phyloP scores from a whole-genome alignment of 139 green algal genomes.

The Chlamydomonas asymmetrica region DNA sequence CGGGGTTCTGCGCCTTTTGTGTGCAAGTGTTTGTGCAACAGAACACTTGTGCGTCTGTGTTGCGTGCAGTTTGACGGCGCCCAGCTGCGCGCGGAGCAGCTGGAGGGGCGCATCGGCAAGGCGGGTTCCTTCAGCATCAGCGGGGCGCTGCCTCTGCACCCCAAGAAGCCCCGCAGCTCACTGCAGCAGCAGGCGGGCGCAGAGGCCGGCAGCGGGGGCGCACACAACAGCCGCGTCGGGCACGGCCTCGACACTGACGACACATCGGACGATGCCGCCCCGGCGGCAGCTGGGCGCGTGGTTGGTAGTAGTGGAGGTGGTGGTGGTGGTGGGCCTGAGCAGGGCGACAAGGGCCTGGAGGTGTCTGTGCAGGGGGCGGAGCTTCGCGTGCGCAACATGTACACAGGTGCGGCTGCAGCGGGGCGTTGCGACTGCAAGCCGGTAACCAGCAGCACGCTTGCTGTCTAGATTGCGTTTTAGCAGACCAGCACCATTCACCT shows the following conservation, averaged over 20 bases:
- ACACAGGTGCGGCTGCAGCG: constrained; percentile 58
- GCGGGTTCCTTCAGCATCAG: constrained; percentile 59
- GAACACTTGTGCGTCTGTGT: neutral
- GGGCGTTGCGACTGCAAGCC: too few species aligned
- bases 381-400: constrained; percentile 70
- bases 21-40: constrained; percentile 6
- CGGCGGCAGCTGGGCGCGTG: neutral
- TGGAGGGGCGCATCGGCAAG: constrained; percentile 75
- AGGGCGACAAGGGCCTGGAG: constrained; percentile 17
- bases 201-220: neutral
- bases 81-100: constrained; percentile 43
- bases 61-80: constrained; percentile 44
- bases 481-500: too few species aligned
- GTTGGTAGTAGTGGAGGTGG: neutral
- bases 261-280: neutral
- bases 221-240: neutral
- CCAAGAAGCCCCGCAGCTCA: neutral
- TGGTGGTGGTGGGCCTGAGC: neutral
- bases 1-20: too few species aligned
- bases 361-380: constrained; percentile 62
- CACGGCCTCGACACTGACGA: neutral
- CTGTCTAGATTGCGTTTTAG: too few species aligned
- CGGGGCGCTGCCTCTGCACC: constrained; percentile 63
- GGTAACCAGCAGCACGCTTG: too few species aligned
- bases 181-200: neutral